phyloP scores from a whole-genome alignment of 192 early-diverging fungal genomes.

The Rhizophagus clarus region DNA sequence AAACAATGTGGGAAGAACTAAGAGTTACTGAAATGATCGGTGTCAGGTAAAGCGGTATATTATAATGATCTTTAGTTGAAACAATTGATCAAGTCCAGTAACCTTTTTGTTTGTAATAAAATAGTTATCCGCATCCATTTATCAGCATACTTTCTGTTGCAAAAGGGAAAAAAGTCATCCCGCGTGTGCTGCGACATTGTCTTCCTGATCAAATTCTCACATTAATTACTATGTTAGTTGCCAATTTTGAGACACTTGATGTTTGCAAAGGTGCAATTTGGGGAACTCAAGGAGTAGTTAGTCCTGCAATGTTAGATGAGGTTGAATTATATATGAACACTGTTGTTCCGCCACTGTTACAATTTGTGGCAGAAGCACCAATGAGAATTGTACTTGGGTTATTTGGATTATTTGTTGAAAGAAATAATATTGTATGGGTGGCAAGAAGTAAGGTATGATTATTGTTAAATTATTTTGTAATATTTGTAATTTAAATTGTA shows the following conservation, averaged over 20 bases:
- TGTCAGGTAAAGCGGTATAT: slow-evolving; percentile 48
- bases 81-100: neutral
- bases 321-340: slow-evolving; percentile 87
- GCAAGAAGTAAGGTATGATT: slow-evolving; percentile 66
- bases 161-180: slow-evolving; percentile 90
- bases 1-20: slow-evolving; percentile 67
- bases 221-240: slow-evolving; percentile 73
- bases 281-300: slow-evolving; percentile 25
- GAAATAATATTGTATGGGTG: slow-evolving; percentile 88
- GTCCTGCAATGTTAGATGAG: slow-evolving; percentile 55
- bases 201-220: slow-evolving; percentile 77
- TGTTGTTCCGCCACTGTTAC: slow-evolving; percentile 83
- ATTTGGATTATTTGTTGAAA: slow-evolving; percentile 82
- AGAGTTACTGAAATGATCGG: slow-evolving; percentile 60
- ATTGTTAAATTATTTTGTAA: neutral
- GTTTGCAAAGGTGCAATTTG: slow-evolving; percentile 63
- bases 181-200: slow-evolving; percentile 79
- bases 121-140: slow-evolving; percentile 82
- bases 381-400: slow-evolving; percentile 80
- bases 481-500: slow-evolving; percentile 7
- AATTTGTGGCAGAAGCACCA: slow-evolving; percentile 81
- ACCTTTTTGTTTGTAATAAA: neutral
- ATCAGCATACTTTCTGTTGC: slow-evolving; percentile 78
- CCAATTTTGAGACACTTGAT: slow-evolving; percentile 73
- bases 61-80: neutral